phyloP scores from a whole-genome alignment of 2,329 filamentous ascomycete species.

The Xylaria sp. region DNA sequence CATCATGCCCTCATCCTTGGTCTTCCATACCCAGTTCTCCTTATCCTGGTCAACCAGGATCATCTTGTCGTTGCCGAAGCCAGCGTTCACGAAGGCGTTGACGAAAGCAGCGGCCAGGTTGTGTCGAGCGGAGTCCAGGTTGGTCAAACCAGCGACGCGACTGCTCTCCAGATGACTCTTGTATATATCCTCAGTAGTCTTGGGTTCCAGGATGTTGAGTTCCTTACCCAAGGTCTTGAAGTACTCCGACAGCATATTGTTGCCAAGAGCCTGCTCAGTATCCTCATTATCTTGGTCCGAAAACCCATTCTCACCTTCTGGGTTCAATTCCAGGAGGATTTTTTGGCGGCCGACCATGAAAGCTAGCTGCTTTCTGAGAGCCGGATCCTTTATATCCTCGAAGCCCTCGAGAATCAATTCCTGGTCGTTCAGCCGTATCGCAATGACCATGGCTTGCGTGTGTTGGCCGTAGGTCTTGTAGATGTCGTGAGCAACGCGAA shows the following conservation, averaged over 20 bases:
- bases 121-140: conserved; percentile 90
- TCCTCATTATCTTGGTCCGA: conserved; percentile 65
- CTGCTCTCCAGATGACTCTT: conserved; percentile 97
- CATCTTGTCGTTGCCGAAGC: conserved; percentile 94
- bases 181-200: conserved; percentile 97
- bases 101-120: conserved; percentile 95
- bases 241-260: conserved; percentile 80
- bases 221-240: conserved; percentile 94
- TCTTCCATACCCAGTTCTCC: conserved; percentile 97
- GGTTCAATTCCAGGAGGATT: conserved; percentile 68
- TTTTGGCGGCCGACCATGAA: conserved; percentile 90
- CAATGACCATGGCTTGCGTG: conserved; percentile 87
- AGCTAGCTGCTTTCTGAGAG: conserved; percentile 86
- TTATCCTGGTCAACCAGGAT: conserved; percentile 89
- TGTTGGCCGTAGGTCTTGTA: conserved; percentile 91
- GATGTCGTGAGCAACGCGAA: conserved; percentile 86
- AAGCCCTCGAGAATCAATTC: conserved; percentile 80
- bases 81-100: conserved; percentile 94
- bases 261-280: conserved; percentile 77
- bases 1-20: conserved; percentile 95
- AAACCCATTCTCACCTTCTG: conserved; percentile 58
- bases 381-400: conserved; percentile 69
- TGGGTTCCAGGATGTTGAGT: conserved; percentile 92
- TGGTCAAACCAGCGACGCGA: conserved; percentile 85
- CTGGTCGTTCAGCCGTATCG: conserved; percentile 85